Evolutionary conservation across 2,329 filamentous ascomycete genomes (phyloP), one percentile per base, ranked within the genome.

Genomic region (Nannizzia gypsea): DNA sequence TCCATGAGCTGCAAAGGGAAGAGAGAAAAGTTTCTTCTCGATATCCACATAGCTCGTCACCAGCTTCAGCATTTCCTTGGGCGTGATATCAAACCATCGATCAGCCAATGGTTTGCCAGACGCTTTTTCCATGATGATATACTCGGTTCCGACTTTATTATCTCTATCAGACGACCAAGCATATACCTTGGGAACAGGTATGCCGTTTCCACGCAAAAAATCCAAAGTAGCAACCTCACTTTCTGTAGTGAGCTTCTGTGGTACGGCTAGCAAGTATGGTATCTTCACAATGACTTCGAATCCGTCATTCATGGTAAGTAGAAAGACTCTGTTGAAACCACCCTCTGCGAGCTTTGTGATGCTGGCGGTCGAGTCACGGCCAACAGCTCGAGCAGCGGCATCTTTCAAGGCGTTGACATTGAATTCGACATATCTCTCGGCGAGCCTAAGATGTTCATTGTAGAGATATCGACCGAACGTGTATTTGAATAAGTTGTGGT

Each of bases 61-160:
- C 2, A 68, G 60, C 11, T 46, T 59, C 36, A 63, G 40, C 31
- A 61, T 63, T 26, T 59, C 56, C 26, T 57, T 2, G 13, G 54
- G 58, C 3, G 63, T 59, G 48, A 67, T 50, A 11, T 50, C 28
- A 38, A 64, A 66, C 73, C 72, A 75, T 6, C 67, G 59, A 5
- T 67, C 64, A 4, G 67, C 68, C 17, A 74, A 56, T 2, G 67
- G 66, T 5, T 63, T 62, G 11, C 74, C 74, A 1, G 26, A 59
- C 15, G 70, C 63, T 46, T 70, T 68, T 60, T 73, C 73, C 67
- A 75, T 72, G 20, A 76, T 69, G 22, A 77, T 68, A 52, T 72
- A 76, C 64, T 76, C 72, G 46, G 70, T 70, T 2, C 72, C 72
- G 38, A 72, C 72, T 50, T 69, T 42, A 60, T 76, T 76, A 15